Base-by-base conservation (phyloP, 805 yeast species). In the Kluyveromyces aestuarii region DNA sequence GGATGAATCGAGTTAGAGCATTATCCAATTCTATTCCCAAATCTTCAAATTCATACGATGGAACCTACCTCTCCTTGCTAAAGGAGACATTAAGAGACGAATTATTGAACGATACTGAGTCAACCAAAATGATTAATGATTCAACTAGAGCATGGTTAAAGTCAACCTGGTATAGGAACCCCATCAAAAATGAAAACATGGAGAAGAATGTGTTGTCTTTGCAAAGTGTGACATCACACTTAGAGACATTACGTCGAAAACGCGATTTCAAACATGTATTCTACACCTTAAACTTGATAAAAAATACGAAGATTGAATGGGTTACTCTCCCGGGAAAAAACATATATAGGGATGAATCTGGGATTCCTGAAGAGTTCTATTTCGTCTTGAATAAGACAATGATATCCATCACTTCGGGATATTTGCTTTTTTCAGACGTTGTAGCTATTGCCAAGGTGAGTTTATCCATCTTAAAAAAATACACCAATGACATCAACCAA, bases 341-440 rank as follows among this genome's bases (percentile, higher is more conserved):
- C n/a, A 46, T 53, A 27, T 37, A 36, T 8, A 36, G 36, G 13
- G 37, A 40, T 8, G 39, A 38, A 18, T 39, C 42, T 4, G 46
- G 39, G 17, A 16, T 53, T 7, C 67, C 67, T 8, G 45, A 53
- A 11, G 66, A 60, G 48, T 53, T 63, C 33, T 61, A 54, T 44
- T 52, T 58, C 47, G 64, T 60, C 46, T 38, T 61, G 2, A 52
- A 62, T 16, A 52, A 48, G 17, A 60, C 61, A n/a, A 43, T 43
- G 45, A 21, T 17, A 17, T 40, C 52, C 10, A 49, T 37, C 18
- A 11, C 30, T 8, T 37, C 38, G 41, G 21, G 44, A 46, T 27
- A 49, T 37, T 35, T 45, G 30, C n/a, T 18, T 38, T 17, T 37
- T 10, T 43, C 36, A 6, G 54, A 52, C 37, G 44, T 47, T 14